phyloP scores from a whole-genome alignment of 495 filamentous ascomycete species.

The Aspergillus ostianus region DNA sequence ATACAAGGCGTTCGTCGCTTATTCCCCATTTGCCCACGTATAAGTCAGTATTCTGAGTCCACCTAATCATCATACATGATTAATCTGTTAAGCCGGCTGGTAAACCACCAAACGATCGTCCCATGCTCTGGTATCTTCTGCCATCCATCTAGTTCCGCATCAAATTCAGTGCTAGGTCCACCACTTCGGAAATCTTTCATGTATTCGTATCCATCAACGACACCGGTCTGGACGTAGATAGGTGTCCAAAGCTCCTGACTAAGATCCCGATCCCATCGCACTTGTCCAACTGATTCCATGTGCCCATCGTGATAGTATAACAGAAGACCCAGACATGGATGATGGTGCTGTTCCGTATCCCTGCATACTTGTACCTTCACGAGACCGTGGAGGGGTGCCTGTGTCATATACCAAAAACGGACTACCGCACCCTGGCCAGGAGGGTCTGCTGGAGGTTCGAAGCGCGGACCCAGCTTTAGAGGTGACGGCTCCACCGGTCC shows the following conservation, averaged over 20 bases:
- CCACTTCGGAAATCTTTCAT: constrained; percentile 13
- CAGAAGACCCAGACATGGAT: constrained; percentile 11
- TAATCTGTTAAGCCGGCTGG: constrained; percentile 6
- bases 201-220: constrained; percentile 8
- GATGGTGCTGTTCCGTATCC: constrained; percentile 8
- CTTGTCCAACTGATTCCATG: constrained; percentile 16
- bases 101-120: constrained; percentile 14
- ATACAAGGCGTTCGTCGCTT: too few relatives aligned
- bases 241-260: constrained; percentile 6
- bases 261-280: constrained; percentile 13
- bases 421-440: constrained; percentile 1
- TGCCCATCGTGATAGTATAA: constrained; percentile 14
- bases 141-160: too few relatives aligned
- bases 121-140: constrained; percentile 8
- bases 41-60: too few relatives aligned
- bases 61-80: constrained; percentile 8
- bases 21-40: too few relatives aligned
- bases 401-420: constrained; percentile 14
- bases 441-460: constrained; percentile 7
- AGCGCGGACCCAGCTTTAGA: not conserved
- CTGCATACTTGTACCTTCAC: constrained; percentile 13
- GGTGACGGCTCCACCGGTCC: not conserved
- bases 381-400: constrained; percentile 13
- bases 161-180: too few relatives aligned
- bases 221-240: constrained; percentile 2